Percentiles rank a stretch among this genome's conserved stretches.
phyloP scores from a whole-genome alignment of 495 filamentous ascomycete genomes.

The Neurospora discreta region DNA sequence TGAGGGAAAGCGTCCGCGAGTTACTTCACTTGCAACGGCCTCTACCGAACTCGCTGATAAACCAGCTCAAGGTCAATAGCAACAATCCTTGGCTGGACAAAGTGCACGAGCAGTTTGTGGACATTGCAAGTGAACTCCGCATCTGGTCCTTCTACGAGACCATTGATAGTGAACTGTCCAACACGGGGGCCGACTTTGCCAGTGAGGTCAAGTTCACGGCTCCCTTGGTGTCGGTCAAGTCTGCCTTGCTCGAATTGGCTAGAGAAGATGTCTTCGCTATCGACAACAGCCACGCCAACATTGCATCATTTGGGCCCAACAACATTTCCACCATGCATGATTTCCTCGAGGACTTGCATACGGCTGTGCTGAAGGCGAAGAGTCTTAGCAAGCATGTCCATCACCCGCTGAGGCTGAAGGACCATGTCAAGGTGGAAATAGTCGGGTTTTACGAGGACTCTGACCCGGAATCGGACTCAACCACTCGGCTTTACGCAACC shows the following conservation, averaged over 20 bases:
- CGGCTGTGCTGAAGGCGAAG: constrained; percentile 33
- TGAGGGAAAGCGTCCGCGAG: constrained; percentile 42
- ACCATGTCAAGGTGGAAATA: constrained; percentile 46
- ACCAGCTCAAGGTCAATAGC: constrained; percentile 32
- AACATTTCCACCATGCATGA: constrained; percentile 36
- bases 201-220: constrained; percentile 38
- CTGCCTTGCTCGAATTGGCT: constrained; percentile 42
- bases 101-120: constrained; percentile 46
- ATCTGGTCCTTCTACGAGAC: constrained; percentile 62
- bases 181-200: constrained; percentile 16
- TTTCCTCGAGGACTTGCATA: constrained; percentile 40
- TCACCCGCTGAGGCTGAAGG: constrained; percentile 36
- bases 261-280: constrained; percentile 46
- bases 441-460: constrained; percentile 52
- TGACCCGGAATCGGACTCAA: constrained; percentile 27
- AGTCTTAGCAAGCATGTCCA: constrained; percentile 24
- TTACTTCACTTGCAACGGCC: constrained; percentile 44
- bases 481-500: constrained; percentile 19
- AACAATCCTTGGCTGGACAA: constrained; percentile 35
- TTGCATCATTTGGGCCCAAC: constrained; percentile 45
- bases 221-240: constrained; percentile 52
- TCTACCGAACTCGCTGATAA: constrained; percentile 37
- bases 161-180: constrained; percentile 45
- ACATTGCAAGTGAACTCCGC: constrained; percentile 49
- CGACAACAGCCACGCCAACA: constrained; percentile 46